Evolutionary conservation across 2,329 filamentous ascomycete species (phyloP).

Genomic region (Colletotrichum sp.): DNA sequence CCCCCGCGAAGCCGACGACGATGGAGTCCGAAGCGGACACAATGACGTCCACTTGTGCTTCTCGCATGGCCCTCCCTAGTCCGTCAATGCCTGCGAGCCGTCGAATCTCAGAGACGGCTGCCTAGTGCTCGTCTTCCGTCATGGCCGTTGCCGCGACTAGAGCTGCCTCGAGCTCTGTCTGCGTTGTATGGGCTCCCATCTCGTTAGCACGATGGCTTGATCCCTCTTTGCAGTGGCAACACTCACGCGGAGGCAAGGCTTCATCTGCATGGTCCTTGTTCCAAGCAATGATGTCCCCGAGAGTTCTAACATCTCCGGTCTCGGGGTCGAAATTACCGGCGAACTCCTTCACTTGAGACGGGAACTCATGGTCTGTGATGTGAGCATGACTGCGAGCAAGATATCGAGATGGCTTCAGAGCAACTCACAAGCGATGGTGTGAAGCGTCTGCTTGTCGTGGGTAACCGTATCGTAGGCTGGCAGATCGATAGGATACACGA

Average conservation of each 20-base stretch:
- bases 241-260: conserved; percentile 25
- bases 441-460: conserved; percentile 16
- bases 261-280: conserved; percentile 24
- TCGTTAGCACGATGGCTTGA: neutral
- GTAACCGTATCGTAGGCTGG: neutral
- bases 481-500: conserved; percentile 18
- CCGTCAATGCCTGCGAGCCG: neutral
- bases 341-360: neutral
- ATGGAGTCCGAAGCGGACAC: conserved; percentile 24
- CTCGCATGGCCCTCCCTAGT: neutral
- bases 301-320: neutral
- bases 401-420: neutral
- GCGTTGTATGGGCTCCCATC: neutral
- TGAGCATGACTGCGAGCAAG: neutral
- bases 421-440: conserved; percentile 22
- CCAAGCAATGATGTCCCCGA: conserved; percentile 26
- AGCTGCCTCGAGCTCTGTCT: neutral
- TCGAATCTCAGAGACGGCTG: neutral
- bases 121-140: neutral
- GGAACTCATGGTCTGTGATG: neutral
- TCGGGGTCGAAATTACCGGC: neutral
- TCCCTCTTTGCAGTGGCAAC: neutral
- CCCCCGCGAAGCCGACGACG: conserved; percentile 22
- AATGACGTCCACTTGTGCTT: conserved; percentile 22
- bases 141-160: neutral